Evolutionary conservation across 805 yeast genomes (phyloP), one percentile per base, ranked within the genome.

Genomic region (Peterozyma toletana): DNA sequence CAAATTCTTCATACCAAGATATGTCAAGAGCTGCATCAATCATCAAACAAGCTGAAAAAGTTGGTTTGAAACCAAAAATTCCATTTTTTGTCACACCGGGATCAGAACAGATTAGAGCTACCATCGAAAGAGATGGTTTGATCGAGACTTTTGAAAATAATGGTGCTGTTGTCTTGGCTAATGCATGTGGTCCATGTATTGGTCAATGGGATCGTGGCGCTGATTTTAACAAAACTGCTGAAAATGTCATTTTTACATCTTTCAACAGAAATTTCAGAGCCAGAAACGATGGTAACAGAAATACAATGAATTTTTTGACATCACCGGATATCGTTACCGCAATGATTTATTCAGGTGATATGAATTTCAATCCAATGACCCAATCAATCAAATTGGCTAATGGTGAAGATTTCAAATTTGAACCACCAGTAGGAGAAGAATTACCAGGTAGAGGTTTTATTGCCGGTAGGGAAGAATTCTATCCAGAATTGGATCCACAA

Each of bases 121-220:
- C 98, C 53, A 91, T 91, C 65, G 96, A 84, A 64, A 84, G 96
- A 68, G 98, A 91, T 66, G 97, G 98, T 50, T 83, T 86, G 66
- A 79, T 91, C 55, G 73, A 83, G 55, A 84, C 93, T 54, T 89
- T 91, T 68, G 80, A 83, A 62, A 88, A 87, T 59, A 86, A 84
- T 58, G 97, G 97, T 56, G 98, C 96, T 64, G 77, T 83, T 49
- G 97, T 91, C 44, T 74, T 91, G 62, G 97, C 98, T 49, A 91
- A 91, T 64, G 98, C 98, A 47, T 91, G 98, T 77, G 98, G 98
- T 61, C 98, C 98, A 63, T 90, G 98, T 78, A 90, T 90, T 63
- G 98, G 98, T 61, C 97, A 91, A 76, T 91, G 98, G 98, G 96
- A 90, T 67, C 85, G 98, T 71, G 68, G 68, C 38, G 85, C 76